These are phyloP conservation scores for Hibiscus mutabilis DNA, from an alignment of 345 rosid species.

Conservation along the genomic window DNA sequence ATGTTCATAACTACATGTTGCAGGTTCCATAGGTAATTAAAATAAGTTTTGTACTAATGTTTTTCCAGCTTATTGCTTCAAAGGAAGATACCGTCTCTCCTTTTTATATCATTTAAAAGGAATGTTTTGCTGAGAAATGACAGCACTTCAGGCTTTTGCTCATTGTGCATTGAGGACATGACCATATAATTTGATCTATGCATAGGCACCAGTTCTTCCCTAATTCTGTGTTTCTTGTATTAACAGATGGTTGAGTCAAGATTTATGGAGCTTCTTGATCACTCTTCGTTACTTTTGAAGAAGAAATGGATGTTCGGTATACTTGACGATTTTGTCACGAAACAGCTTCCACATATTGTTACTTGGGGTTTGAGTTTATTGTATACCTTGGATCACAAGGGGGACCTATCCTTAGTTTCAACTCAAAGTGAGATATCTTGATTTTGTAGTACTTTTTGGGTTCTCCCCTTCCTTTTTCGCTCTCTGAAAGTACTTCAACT, in stretches of 20 bases:
- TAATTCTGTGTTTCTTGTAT: background rate
- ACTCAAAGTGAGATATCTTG: constrained; percentile 62
- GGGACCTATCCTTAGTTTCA: constrained; percentile 71
- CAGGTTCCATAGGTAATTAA: too few species aligned
- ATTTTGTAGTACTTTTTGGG: background rate
- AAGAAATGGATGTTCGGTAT: constrained; percentile 93
- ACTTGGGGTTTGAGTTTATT: constrained; percentile 98
- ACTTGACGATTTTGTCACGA: constrained; percentile 88
- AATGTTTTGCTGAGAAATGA: too few species aligned
- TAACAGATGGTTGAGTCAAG: constrained; percentile 86
- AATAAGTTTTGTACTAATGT: background rate
- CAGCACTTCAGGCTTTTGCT: too few species aligned
- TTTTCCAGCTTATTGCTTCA: background rate
- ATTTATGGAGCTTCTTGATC: constrained; percentile 78
- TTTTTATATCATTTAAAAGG: too few species aligned
- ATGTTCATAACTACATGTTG: too few species aligned
- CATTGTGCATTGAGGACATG: too few species aligned
- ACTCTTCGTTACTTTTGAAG: constrained; percentile 69
- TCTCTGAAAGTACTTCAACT: constrained; percentile 1
- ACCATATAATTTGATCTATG: too few species aligned
- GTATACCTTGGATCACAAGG: constrained; percentile 87
- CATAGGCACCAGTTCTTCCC: background rate
- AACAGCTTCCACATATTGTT: constrained; percentile 94
- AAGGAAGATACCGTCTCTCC: background rate
- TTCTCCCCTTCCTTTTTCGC: background rate